These are phyloP conservation scores for Fusarium devonianum DNA, from an alignment of 2,329 filamentous ascomycete genomes.

Conservation along the genomic window DNA sequence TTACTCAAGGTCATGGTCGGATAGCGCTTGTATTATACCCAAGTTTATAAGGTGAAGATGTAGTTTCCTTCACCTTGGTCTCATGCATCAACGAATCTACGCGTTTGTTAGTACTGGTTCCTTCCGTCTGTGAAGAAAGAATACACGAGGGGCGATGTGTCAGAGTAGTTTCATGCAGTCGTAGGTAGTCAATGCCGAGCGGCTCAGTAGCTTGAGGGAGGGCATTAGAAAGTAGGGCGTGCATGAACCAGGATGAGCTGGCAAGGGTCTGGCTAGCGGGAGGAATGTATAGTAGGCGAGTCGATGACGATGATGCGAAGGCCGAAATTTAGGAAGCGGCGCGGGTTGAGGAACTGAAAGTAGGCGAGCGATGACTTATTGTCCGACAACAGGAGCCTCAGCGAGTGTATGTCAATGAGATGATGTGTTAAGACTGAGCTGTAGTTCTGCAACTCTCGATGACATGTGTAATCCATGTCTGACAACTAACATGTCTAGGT, in stretches of 20 bases:
- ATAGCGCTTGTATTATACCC: conserved; percentile 44
- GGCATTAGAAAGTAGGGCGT: conserved; percentile 33
- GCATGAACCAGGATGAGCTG: conserved; percentile 10
- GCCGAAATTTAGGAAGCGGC: no score
- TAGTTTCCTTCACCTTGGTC: conserved; percentile 29
- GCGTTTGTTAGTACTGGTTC: conserved; percentile 26
- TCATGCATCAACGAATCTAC: conserved; percentile 40
- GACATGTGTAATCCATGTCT: conserved; percentile 1
- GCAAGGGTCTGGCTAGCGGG: conserved; percentile 23
- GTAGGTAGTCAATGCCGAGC: conserved; percentile 4
- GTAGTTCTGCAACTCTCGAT: no score
- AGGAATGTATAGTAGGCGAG: conserved; percentile 5
- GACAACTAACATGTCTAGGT: neutral
- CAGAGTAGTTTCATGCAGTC: neutral
- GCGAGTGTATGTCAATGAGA: neutral
- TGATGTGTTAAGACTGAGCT: conserved; percentile 11
- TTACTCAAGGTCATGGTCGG: conserved; percentile 34
- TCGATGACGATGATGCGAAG: conserved; percentile 11
- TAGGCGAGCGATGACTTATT: conserved; percentile 1
- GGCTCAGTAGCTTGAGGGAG: conserved; percentile 11
- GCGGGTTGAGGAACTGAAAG: conserved; percentile 1
- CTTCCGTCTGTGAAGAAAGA: conserved; percentile 4
- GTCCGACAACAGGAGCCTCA: neutral
- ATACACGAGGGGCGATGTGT: conserved; percentile 17
- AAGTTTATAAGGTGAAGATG: conserved; percentile 35